phyloP scores from a whole-genome alignment of 768 basidiomycete genomes.

The Chiua virens region DNA sequence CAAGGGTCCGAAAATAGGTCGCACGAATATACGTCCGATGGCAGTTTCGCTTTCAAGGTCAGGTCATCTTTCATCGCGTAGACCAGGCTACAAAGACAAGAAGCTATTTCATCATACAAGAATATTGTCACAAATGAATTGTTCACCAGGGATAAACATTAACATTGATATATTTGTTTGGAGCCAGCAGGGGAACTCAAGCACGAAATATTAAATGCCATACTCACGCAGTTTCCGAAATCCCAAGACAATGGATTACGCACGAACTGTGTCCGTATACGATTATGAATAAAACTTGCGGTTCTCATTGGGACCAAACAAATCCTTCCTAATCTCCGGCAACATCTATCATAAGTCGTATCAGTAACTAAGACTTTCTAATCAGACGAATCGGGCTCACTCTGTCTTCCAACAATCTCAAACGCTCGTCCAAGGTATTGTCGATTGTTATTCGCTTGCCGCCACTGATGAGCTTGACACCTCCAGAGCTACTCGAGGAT shows the following conservation, averaged over 20 bases:
- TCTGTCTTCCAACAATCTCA: conserved; percentile 86
- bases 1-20: no score
- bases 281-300: conserved; percentile 81
- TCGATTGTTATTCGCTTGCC: conserved; percentile 82
- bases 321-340: conserved; percentile 85
- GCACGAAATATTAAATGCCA: not conserved
- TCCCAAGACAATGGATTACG: not conserved
- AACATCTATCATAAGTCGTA: conserved; percentile 69
- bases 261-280: not conserved
- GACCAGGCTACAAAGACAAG: no score
- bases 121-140: no score
- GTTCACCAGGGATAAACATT: no score
- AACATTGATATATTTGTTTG: conserved; percentile 1
- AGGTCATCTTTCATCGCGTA: no score
- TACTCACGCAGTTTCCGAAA: not conserved
- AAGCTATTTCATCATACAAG: no score
- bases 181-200: not conserved
- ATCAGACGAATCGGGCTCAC: conserved; percentile 43
- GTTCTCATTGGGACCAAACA: conserved; percentile 90
- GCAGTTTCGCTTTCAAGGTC: no score
- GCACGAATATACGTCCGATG: no score
- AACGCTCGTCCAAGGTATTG: conserved; percentile 91
- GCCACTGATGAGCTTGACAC: conserved; percentile 73
- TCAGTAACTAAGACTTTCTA: not conserved
- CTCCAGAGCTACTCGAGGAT: conserved; percentile 64